Evolutionary conservation across 2,329 filamentous ascomycete species (phyloP).

Genomic region (Nemania sp.): DNA sequence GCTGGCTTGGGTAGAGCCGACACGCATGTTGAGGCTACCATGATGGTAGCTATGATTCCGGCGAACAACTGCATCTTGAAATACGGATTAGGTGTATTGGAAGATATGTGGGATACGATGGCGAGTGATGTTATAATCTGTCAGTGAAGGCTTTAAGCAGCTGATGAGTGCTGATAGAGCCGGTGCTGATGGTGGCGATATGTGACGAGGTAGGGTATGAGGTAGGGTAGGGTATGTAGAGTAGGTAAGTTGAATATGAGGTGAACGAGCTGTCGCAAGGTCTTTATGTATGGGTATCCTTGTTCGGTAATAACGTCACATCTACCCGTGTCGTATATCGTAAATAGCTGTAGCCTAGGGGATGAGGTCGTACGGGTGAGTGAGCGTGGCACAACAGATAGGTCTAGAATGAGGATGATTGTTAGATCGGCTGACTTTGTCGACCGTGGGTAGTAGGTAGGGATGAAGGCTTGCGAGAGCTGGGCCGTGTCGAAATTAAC

Average conservation of each 20-base stretch:
- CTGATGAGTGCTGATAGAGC: neutral
- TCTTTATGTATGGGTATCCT: conserved; percentile 13
- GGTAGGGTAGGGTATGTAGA: too few species aligned
- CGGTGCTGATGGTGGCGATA: neutral
- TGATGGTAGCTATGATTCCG: conserved; percentile 30
- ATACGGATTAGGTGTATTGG: neutral
- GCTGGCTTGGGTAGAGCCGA: conserved; percentile 37
- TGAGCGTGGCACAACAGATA: conserved; percentile 1
- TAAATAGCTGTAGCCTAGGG: conserved; percentile 1
- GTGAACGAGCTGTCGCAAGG: neutral
- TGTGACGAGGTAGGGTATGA: neutral
- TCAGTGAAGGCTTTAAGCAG: neutral
- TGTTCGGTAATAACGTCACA: conserved; percentile 20
- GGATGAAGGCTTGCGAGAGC: neutral
- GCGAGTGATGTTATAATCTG: conserved; percentile 3
- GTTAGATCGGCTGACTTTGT: neutral
- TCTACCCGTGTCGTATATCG: conserved; percentile 9
- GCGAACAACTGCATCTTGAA: conserved; percentile 38
- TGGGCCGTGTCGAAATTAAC: neutral
- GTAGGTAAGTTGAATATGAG: neutral
- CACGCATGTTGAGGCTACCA: conserved; percentile 32
- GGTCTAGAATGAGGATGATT: too few species aligned
- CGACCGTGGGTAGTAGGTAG: too few species aligned
- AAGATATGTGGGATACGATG: too few species aligned
- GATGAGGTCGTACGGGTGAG: neutral